Conservation (phyloP, 1,139 yeast species). For the Ashbya aceris region DNA sequence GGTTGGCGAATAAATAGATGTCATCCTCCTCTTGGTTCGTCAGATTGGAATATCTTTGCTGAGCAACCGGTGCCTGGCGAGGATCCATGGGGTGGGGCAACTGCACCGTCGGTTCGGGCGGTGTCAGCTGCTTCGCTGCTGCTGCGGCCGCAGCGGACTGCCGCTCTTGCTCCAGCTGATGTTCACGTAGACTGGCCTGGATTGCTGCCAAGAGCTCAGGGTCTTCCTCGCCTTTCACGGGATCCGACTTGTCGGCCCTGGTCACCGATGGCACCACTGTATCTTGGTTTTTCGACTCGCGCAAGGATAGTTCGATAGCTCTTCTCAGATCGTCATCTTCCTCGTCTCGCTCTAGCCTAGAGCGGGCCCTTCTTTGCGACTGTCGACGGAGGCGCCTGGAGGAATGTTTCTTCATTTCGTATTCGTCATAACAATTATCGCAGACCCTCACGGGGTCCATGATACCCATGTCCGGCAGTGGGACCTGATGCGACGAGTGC, state of each 20-base stretch:
- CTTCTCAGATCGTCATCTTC: slow-evolving; percentile 70
- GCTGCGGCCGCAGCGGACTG: slow-evolving; percentile 11
- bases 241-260: slow-evolving; percentile 6
- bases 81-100: too few species aligned
- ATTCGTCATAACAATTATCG: slow-evolving; percentile 70
- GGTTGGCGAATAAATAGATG: slow-evolving; percentile 58
- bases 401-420: slow-evolving; percentile 31
- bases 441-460: slow-evolving; percentile 88
- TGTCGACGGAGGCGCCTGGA: slow-evolving; percentile 23
- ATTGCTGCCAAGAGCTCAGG: slow-evolving; percentile 91
- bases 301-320: slow-evolving; percentile 73
- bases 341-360: slow-evolving; percentile 25
- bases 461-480: slow-evolving; percentile 80
- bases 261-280: slow-evolving; percentile 20
- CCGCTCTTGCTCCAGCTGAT: slow-evolving; percentile 36
- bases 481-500: slow-evolving; percentile 62
- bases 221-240: slow-evolving; percentile 50
- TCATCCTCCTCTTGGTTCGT: slow-evolving; percentile 69
- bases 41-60: slow-evolving; percentile 36
- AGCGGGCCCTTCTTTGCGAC: slow-evolving; percentile 13
- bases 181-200: slow-evolving; percentile 80
- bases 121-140: slow-evolving; percentile 6
- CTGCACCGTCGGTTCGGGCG: background rate
- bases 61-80: background rate
- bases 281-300: slow-evolving; percentile 37